Evolutionary conservation across 331 rosid species (phyloP), one percentile per base, ranked within the genome.

Genomic region (Telfairia occidentalis): DNA sequence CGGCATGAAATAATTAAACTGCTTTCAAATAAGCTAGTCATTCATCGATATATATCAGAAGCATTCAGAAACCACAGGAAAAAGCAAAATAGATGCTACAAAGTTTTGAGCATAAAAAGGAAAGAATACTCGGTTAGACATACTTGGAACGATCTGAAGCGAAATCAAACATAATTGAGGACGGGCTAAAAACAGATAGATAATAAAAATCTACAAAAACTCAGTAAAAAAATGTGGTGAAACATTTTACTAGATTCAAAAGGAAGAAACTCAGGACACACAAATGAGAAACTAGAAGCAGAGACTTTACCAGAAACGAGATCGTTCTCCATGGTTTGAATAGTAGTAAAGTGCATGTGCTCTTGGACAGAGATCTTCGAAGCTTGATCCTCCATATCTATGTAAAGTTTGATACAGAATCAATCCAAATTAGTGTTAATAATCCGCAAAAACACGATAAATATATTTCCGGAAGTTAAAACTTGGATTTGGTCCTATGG

Each of bases 361-460:
- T 94, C 97, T 78, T 91, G 87, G 21, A 85, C 89, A 0, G 96
- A 85, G 66, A 87, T 82, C 92, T 89, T 88, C 23, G 91, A 88
- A 2, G 89, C 92, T 83, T 91, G 90, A 80, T 94, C 97, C 78
- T 94, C 98, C 71, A 87, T 88, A 74, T 91, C 97, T 86, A 26
- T 40, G 76, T 76, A 28, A 30, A 21, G 35, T 40, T 84, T n/a
- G 57, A 24, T 3, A 23, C 21, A 67, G 34, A 13, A 75, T 37
- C 53, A 50, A 26, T 49, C 75, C 34, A 58, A 75, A 71, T 76
- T 82, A 49, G n/a, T 15, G 71, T 29, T 21, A 55, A 19, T 66
- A 60, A 60, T 26, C 28, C 21, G 2, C 18, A 52, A 63, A 35
- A 43, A 0, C 9, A 28, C 9, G 0, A 7, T 2, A 16, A 28